Evolutionary conservation across 768 basidiomycete species (phyloP), one percentile per base, ranked within the genome.

Genomic region (Candolleomyces eurysporus): DNA sequence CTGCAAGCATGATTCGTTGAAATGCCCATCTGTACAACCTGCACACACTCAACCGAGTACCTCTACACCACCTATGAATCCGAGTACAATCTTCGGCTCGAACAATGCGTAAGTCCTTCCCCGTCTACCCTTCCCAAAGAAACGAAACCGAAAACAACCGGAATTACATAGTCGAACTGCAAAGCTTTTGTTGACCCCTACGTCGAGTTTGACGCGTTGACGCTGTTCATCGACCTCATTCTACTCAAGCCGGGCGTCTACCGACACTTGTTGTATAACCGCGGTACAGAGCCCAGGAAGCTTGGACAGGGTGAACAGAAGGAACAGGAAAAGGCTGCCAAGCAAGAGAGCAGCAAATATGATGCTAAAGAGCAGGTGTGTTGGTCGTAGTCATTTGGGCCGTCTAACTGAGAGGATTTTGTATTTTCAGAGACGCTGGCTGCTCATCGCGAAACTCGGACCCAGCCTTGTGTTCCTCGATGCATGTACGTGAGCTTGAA

Each of bases 31-130:
- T 95, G 92, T 75, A 92, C 86, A 30, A 84, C 77, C 49, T 95
- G 93, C 69, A 86, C 90, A 0, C 75, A 75, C 17, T 79, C 83
- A n/a, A 78, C 84, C 14, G 77, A 83, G 0, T 85, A 85, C 67
- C 82, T 94, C 17, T 94, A 94, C 73, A 94, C 92, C 0, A 82
- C 92, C 60, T 94, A 95, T 71, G 80, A 90, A 66, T 88, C 91
- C 5, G 84, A 83, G 8, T 78, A 90, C 68, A 94, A 94, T 69
- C 79, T 93, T 39, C 79, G 92, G 53, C 81, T 94, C 22, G 91
- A 94, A 71, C 88, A 92, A 76, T 94, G 92, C 71, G 92, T 93
- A 52, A 67, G 89, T 84, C 31, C 26, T 13, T 39, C 22, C 30
- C 17, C 62, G 61, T 7, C 14, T 22, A 59, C 19, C 17, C 36